Evolutionary conservation across 306 rosid genomes (phyloP), one percentile per base, ranked within the genome.

Genomic region (Cucurbita argyrosperma): DNA sequence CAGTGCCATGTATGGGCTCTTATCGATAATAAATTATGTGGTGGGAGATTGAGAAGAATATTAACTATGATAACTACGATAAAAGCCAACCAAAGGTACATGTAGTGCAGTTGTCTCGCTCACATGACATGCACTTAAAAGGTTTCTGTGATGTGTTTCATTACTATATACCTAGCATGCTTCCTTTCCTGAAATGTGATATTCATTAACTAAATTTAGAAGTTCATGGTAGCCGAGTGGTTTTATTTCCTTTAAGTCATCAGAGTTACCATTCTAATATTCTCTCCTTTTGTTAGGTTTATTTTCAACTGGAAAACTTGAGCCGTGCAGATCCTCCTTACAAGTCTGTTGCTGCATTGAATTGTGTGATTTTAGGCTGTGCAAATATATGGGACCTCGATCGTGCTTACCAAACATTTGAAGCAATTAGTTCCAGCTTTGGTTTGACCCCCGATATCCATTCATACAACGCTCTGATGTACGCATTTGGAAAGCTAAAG

Each of bases 351-450:
- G 87, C 91, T 19, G 97, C 99, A 23, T 80, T 95, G 69, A 95
- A 95, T 81, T 91, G 99, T 67, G 26, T 95, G 77, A 78, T 95
- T 71, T 70, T 91, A 80, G 97, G 99, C 16, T 95, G 97, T 80
- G 97, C 96, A 65, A 95, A 95, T 84, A 87, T 85, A 80, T 91
- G 96, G 91, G 96, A 95, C 83, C 90, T 95, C 73, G 96, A 95
- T 74, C 97, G 99, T 13, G 97, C 97, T 35, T 95, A 95, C 86
- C 97, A 95, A 80, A 95, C 97, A 45, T 95, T 91, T 78, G 99
- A 95, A 76, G 95, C 97, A 35, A 89, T 95, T 75, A 80, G 85
- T 77, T 88, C 97, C 47, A 10, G 81, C 83, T 95, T 91, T 83
- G 96, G 87, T 78, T 80, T 89, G 85, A 85, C 87, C 69, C 96